Evolutionary conservation across 164 flowering plant species (phyloP), one percentile per base, ranked within the genome.

Genomic region (Stephania cephalantha): DNA sequence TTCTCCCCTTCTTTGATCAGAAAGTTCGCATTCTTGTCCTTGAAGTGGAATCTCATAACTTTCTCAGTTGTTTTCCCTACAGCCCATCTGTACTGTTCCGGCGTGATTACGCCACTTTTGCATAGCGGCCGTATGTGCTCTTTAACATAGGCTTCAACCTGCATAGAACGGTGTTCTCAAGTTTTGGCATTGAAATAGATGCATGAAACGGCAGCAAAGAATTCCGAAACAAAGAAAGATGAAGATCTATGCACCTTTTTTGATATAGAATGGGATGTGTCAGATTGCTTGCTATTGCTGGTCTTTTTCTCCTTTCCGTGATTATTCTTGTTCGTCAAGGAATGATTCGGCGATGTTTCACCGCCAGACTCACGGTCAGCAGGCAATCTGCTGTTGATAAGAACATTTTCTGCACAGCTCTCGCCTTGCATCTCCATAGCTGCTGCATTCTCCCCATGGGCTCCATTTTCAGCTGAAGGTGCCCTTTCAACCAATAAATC

Each of bases 111-210:
- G 0, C 98, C 97, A 78, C 99, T 96, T 81, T 90, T 93, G 84
- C 98, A 94, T 55, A 94, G 84, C 52, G 98, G 98, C 78, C 97
- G 84, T 65, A 96, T 85, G 80, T 96, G 98, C 88, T 92, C 99
- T 81, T 96, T 96, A 73, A 93, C 85, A 77, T 90, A 96, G 29
- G 91, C 91, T 85, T 93, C 95, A 46, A 96, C 99, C 97, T 96
- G 83, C 61, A 78, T 3, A 29, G 6, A 52, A 22, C n/a, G 55
- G n/a, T 15, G 8, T 15, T 42, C 9, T 78, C 42, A 20, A 58
- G n/a, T 12, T 58, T 18, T 58, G 3, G 4, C 9, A 61, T n/a
- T 9, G 6, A 61, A 61, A 18, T 61, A n/a, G 15, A 50, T 10
- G 15, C 55, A 50, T 50, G 15, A 50, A 15, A 15, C 12, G 0